phyloP scores from a whole-genome alignment of 2,329 filamentous ascomycete species.

The Pestalotiopsis sp. region DNA sequence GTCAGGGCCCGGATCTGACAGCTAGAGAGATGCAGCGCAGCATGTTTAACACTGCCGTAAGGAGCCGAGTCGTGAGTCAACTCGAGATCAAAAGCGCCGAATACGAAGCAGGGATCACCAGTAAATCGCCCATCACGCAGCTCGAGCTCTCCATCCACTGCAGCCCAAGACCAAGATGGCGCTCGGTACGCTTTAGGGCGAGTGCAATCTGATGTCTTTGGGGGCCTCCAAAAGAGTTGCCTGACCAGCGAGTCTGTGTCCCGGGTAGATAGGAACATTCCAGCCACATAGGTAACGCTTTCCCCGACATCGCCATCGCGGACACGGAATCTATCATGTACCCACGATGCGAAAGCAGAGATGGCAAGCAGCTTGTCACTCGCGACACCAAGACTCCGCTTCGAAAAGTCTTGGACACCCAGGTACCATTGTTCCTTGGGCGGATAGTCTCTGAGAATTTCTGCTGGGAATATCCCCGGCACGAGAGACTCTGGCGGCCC shows the following conservation, averaged over 20 bases:
- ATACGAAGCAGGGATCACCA: not conserved
- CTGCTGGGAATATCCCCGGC: conserved; percentile 17
- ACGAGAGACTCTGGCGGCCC: conserved; percentile 19
- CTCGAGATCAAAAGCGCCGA: not conserved
- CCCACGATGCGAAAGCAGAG: conserved; percentile 20
- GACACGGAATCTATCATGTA: conserved; percentile 13
- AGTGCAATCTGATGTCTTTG: conserved; percentile 2
- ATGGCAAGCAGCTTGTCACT: conserved; percentile 24
- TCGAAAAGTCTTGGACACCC: conserved; percentile 17
- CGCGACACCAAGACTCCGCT: conserved; percentile 15
- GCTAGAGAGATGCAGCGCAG: not conserved
- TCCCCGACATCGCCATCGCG: not conserved
- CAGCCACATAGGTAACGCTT: not conserved
- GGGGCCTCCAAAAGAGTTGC: conserved; percentile 7
- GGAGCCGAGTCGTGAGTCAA: not conserved
- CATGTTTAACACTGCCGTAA: not conserved
- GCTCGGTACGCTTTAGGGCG: not conserved
- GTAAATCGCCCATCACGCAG: not conserved
- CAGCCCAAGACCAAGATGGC: conserved; percentile 23
- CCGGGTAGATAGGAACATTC: not conserved
- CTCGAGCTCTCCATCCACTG: conserved; percentile 15
- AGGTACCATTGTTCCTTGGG: conserved; percentile 16
- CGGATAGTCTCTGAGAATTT: conserved; percentile 19
- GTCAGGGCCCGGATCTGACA: not conserved
- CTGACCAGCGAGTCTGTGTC: not conserved